Evolutionary conservation across 306 rosid species (phyloP).

Genomic region (Cicer bijugum): DNA sequence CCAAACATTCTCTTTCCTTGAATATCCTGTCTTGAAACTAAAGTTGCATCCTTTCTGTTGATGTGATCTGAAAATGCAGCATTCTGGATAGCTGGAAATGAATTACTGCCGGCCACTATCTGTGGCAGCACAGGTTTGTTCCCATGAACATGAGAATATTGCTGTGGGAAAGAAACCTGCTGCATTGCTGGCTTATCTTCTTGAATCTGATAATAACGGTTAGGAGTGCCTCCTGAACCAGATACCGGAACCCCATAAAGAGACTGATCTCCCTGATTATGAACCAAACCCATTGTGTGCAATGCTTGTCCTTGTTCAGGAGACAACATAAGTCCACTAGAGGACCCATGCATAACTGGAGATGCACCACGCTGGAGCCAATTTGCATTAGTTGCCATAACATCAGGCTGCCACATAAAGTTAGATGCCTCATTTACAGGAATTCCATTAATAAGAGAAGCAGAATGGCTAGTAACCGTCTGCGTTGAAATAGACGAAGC

Average conservation of each 20-base stretch:
- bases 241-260: slow-evolving; percentile 82
- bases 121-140: slow-evolving; percentile 71
- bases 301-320: slow-evolving; percentile 82
- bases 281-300: slow-evolving; percentile 70
- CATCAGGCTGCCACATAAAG: slow-evolving; percentile 75
- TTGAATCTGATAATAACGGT: slow-evolving; percentile 67
- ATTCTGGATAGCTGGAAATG: slow-evolving; percentile 67
- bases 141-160: slow-evolving; percentile 71
- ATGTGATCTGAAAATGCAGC: slow-evolving; percentile 63
- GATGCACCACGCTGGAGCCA: slow-evolving; percentile 82
- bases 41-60: slow-evolving; percentile 65
- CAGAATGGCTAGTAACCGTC: slow-evolving; percentile 62
- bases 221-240: slow-evolving; percentile 67
- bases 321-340: slow-evolving; percentile 71
- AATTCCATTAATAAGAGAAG: slow-evolving; percentile 73
- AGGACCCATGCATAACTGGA: slow-evolving; percentile 71
- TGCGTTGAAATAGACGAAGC: slow-evolving; percentile 64
- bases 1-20: slow-evolving; percentile 65
- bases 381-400: slow-evolving; percentile 61
- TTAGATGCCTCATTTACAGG: slow-evolving; percentile 77
- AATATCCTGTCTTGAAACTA: slow-evolving; percentile 62
- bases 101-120: slow-evolving; percentile 50
- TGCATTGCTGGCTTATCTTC: slow-evolving; percentile 66
- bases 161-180: slow-evolving; percentile 56
- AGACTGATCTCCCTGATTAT: slow-evolving; percentile 85